phyloP scores from a whole-genome alignment of 1,139 yeast genomes.

The Saccharomycopsis crataegensis region DNA sequence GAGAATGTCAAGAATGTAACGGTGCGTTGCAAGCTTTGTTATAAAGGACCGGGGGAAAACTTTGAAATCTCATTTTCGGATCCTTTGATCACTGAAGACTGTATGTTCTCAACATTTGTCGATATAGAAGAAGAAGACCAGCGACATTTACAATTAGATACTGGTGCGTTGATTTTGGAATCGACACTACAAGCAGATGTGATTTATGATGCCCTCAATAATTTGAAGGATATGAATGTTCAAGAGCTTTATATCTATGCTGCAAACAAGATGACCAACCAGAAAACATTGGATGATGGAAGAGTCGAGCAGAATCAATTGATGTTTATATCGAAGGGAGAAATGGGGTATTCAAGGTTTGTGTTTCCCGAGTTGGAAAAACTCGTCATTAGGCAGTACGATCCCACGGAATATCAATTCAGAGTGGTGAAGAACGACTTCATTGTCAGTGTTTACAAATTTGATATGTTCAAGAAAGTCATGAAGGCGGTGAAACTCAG shows the following conservation, averaged over 20 bases:
- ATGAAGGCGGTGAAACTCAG: conserved; percentile 12
- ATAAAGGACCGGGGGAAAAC: conserved; percentile 55
- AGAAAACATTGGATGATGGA: conserved; percentile 21
- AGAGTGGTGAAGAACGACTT: conserved; percentile 32
- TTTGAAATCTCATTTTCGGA: conserved; percentile 69
- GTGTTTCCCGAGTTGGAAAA: conserved; percentile 62
- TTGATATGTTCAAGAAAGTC: conserved; percentile 14
- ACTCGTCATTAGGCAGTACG: conserved; percentile 27
- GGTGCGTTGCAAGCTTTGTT: conserved; percentile 42
- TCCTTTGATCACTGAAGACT: conserved; percentile 55
- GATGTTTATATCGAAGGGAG: conserved; percentile 57
- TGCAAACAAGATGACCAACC: conserved; percentile 20
- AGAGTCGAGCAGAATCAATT: conserved; percentile 28
- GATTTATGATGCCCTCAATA: conserved; percentile 56
- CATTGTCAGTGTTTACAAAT: conserved; percentile 16
- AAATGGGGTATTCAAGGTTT: conserved; percentile 62
- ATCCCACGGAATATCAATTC: conserved; percentile 30
- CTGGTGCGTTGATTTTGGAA: conserved; percentile 48
- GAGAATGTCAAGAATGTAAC: conserved; percentile 19
- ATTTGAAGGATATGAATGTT: conserved; percentile 58
- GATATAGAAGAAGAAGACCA: conserved; percentile 29
- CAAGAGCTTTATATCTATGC: conserved; percentile 50
- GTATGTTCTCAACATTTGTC: conserved; percentile 58
- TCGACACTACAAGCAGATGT: conserved; percentile 62
- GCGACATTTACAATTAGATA: conserved; percentile 38